Percentiles rank a stretch among this genome's conserved stretches.
phyloP scores from a whole-genome alignment of 192 early-diverging fungal genomes.

The Funneliformis geosporum region DNA sequence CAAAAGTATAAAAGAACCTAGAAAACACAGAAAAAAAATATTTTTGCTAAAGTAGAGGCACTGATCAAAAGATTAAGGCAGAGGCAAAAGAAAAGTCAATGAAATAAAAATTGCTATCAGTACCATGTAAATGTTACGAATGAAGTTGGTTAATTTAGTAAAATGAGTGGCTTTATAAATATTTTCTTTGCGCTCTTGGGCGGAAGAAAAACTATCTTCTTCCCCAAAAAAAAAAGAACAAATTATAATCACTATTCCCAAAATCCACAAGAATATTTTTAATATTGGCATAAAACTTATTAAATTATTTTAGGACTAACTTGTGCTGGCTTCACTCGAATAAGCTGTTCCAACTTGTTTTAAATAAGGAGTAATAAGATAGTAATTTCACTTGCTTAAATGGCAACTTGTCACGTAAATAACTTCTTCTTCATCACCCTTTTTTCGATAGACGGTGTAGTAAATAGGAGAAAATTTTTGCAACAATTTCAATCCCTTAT shows the following conservation, averaged over 20 bases:
- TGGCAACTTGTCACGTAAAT: conserved; percentile 9
- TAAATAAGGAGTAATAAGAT: background rate
- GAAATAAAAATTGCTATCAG: no score
- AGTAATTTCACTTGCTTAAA: conserved; percentile 23
- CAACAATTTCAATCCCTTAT: conserved; percentile 11
- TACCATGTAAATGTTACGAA: conserved; percentile 8
- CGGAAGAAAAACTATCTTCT: conserved; percentile 5
- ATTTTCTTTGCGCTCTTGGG: background rate
- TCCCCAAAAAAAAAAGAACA: conserved; percentile 17
- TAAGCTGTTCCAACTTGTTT: conserved; percentile 23
- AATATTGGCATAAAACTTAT: no score
- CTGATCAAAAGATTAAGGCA: no score
- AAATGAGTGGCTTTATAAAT: conserved; percentile 24
- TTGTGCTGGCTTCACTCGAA: no score
- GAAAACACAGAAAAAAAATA: no score
- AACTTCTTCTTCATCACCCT: conserved; percentile 8
- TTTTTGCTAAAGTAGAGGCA: no score
- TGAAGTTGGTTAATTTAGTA: conserved; percentile 18
- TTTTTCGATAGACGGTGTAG: conserved; percentile 12
- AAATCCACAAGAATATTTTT: conserved; percentile 6
- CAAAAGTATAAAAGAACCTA: no score
- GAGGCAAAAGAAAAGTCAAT: no score
- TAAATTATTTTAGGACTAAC: no score
- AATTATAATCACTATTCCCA: conserved; percentile 18
- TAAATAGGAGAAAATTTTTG: conserved; percentile 9